Evolutionary conservation across 106 monocot species (phyloP).

Genomic region (Hemerocallis citrina): DNA sequence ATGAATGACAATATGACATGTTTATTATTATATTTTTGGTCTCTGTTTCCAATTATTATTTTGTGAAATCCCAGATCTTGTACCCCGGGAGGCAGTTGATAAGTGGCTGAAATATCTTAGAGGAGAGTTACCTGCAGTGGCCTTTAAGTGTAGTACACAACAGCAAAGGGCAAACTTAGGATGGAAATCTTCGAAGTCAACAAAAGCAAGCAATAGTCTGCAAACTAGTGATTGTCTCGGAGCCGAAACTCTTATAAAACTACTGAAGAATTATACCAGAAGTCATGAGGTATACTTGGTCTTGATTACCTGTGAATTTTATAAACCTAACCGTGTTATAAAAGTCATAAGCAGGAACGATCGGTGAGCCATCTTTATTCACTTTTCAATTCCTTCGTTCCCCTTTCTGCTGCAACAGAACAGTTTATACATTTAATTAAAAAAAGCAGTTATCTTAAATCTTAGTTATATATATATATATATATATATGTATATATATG

Average conservation of each 20-base stretch:
- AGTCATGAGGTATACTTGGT: conserved; percentile 57
- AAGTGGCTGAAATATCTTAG: conserved; percentile 98
- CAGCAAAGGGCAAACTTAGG: conserved; percentile 87
- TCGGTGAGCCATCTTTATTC: no score
- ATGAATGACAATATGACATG: background rate
- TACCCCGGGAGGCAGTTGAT: conserved; percentile 79
- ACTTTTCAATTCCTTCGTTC: no score
- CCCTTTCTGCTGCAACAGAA: no score
- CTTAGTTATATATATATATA: no score
- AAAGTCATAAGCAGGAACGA: no score
- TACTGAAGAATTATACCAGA: conserved; percentile 95
- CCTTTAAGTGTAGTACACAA: conserved; percentile 97
- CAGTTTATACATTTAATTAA: no score
- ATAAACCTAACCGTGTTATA: no score
- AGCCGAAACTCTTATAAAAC: conserved; percentile 84
- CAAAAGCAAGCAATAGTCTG: conserved; percentile 47
- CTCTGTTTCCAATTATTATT: background rate
- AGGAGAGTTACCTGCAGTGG: conserved; percentile 88
- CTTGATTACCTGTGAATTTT: background rate
- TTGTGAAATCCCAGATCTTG: conserved; percentile 48
- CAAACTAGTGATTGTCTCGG: conserved; percentile 98
- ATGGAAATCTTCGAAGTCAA: conserved; percentile 64
- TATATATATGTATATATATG: no score
- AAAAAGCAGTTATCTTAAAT: no score
- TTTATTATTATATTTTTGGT: background rate